Evolutionary conservation across 352 stramenopile species (phyloP), one percentile per base, ranked within the genome.

Genomic region (Phytophthora rubi): DNA sequence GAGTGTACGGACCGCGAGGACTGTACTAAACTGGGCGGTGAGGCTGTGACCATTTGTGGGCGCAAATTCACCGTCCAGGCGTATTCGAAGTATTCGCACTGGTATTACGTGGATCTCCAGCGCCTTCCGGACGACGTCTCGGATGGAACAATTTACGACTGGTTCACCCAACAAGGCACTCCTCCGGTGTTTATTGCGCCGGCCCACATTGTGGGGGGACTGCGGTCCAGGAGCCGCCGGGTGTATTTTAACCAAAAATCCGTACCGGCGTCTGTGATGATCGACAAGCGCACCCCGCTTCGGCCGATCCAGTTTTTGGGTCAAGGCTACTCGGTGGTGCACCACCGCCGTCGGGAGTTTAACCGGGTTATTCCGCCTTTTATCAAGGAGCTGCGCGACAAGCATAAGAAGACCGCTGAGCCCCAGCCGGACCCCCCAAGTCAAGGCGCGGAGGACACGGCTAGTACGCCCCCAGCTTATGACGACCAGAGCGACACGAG

Each of bases 21-120:
- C 7, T 72, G 58, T 30, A 60, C 65, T 0, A 61, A 61, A 53
- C 45, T 67, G 15, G 57, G 64, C 18, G 55, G 39, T 16, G 15
- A 28, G 42, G 33, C 10, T 39, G 33, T 39, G 10, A 39, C 6
- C 33, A 12, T 39, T 47, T 51, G 21, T 59, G 51, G 37, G 30
- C 49, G 18, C 53, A 49, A 53, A 7, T 61, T 42, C 13, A 13
- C 10, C 2, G 33, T 39, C 8, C 39, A 47, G 15, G 10, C 39
- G 5, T 60, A 48, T 10, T 51, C 37, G 1, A 51, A 60, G 21
- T 60, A 37, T 23, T 33, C 30, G 8, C 13, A 33, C n/a, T 35
- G 54, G 2, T 60, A 51, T 21, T 49, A 51, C 21, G 54, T 60
- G 9, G 35, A 60, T 6, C 32, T 60, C 1, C 30, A 32, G 6